Conservation (phyloP, 352 stramenopile genomes). For the Phytophthora megakarya region DNA sequence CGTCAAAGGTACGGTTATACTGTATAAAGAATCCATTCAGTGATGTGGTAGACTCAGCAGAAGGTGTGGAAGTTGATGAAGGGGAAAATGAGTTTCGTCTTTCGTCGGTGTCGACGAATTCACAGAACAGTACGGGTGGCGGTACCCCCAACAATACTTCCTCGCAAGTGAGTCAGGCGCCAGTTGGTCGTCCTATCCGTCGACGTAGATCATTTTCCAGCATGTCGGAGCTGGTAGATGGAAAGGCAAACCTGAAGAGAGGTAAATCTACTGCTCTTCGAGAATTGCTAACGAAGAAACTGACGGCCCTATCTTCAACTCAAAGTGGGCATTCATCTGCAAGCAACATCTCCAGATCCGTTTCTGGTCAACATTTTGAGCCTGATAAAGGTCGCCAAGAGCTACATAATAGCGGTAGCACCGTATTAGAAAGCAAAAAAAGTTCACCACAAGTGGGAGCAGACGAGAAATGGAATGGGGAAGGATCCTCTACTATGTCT, state of each 20-base stretch:
- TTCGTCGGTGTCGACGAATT: constrained; percentile 33
- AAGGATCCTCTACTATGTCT: constrained; percentile 16
- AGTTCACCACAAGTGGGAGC: constrained; percentile 4
- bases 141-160: constrained; percentile 29
- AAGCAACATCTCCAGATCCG: constrained; percentile 27
- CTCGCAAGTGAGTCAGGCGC: constrained; percentile 30
- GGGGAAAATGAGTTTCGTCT: constrained; percentile 8
- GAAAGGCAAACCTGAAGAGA: constrained; percentile 39
- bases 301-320: constrained; percentile 31
- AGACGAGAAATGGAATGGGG: constrained; percentile 21
- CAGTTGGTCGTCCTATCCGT: constrained; percentile 49
- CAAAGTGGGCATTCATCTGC: constrained; percentile 22
- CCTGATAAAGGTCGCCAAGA: constrained; percentile 25
- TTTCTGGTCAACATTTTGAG: constrained; percentile 35
- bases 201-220: constrained; percentile 76
- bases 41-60: constrained; percentile 25
- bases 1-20: constrained; percentile 74
- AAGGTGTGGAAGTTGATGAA: constrained; percentile 24
- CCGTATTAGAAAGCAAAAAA: constrained; percentile 30
- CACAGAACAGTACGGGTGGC: constrained; percentile 29
- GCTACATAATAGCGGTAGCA: constrained; percentile 8
- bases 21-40: constrained; percentile 59
- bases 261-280: constrained; percentile 54
- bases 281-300: constrained; percentile 64
- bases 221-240: constrained; percentile 57